Evolutionary conservation across 305 asterid species (phyloP).

Genomic region (Stenogyne calaminthoides): DNA sequence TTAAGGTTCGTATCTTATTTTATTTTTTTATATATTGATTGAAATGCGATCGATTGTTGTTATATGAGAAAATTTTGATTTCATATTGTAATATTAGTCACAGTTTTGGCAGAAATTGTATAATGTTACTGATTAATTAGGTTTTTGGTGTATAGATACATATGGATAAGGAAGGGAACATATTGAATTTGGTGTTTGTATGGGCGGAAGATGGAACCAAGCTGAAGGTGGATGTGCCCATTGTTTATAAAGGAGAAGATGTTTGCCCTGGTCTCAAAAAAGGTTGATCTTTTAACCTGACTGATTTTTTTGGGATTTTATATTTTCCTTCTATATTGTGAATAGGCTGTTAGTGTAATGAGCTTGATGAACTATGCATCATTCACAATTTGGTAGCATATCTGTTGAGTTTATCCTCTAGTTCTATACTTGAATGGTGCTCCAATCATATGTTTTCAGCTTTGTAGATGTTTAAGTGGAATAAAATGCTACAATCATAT

Average conservation of each 20-base stretch:
- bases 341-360: background rate
- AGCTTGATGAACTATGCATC: background rate
- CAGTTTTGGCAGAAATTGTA: background rate
- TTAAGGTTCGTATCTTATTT: conserved; percentile 52
- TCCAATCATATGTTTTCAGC: background rate
- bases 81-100: too few species aligned
- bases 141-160: conserved; percentile 54
- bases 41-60: conserved; percentile 8
- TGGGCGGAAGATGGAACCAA: conserved; percentile 92
- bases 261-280: conserved; percentile 82
- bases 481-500: background rate
- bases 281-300: conserved; percentile 46
- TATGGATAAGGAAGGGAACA: conserved; percentile 70
- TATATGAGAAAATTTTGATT: background rate
- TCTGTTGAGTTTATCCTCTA: background rate
- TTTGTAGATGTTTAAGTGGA: background rate
- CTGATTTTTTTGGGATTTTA: background rate
- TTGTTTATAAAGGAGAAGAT: conserved; percentile 80
- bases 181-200: conserved; percentile 83
- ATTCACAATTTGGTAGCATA: background rate
- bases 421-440: background rate
- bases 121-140: conserved; percentile 19
- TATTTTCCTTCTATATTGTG: background rate
- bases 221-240: conserved; percentile 77
- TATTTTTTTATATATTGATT: background rate